phyloP scores from a whole-genome alignment of 306 rosid species.

The Gillenia trifoliata region DNA sequence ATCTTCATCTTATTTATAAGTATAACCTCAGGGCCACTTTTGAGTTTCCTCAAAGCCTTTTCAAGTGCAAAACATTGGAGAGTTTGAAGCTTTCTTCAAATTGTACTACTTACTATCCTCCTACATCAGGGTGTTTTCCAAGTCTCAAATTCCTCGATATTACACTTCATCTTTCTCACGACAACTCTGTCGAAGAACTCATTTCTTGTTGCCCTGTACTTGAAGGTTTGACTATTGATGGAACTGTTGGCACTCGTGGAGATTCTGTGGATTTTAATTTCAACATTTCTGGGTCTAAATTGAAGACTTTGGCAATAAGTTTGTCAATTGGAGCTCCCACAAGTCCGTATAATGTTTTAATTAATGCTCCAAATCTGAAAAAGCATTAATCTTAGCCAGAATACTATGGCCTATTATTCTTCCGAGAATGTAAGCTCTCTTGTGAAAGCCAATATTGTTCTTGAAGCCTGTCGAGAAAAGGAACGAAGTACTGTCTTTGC shows the following conservation, averaged over 20 bases:
- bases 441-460: background rate
- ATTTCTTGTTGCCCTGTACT: background rate
- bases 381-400: background rate
- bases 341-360: background rate
- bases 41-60: background rate
- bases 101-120: background rate
- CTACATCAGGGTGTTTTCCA: background rate
- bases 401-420: background rate
- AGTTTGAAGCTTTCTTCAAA: background rate
- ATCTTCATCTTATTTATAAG: background rate
- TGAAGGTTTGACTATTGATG: background rate
- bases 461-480: background rate
- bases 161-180: too few species aligned
- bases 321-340: too few species aligned
- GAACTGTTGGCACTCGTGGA: background rate
- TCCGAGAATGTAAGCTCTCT: background rate
- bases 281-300: background rate
- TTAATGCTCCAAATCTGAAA: background rate
- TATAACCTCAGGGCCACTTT: background rate
- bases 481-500: background rate
- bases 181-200: background rate
- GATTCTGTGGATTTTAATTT: background rate
- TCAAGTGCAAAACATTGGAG: background rate
- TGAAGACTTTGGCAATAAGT: background rate
- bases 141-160: background rate